Evolutionary conservation across 495 filamentous ascomycete species (phyloP), one percentile per base, ranked within the genome.

Genomic region (Penicillium antarcticum): DNA sequence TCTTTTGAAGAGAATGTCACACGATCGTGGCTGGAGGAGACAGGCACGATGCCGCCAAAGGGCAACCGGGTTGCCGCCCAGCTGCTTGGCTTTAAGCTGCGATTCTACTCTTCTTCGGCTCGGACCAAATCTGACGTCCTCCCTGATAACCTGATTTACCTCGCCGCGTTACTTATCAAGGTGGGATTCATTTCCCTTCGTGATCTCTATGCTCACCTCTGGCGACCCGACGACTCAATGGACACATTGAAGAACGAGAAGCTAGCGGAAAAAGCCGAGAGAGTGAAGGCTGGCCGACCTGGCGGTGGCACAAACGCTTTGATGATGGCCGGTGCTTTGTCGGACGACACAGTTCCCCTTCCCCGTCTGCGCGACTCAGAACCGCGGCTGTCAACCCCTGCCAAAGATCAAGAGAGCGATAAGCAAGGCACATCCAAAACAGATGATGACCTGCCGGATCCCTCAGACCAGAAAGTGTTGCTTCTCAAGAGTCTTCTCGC

Each of bases 111-210:
- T 6, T 82, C 83, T 14, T 74, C 81, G 7, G 89, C 88, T 29
- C 81, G 89, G 31, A 76, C 81, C 36, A 70, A 79, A 12, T 78
- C 80, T 5, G 91, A 95, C 56, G 70, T 79, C 10, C 73, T 97
- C 5, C 92, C 95, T 0, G 85, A 91, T 38, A 97, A 97, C 59
- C 79, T 99, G 11, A 88, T 97, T 40, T 92, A 91, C 52, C 82
- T 97, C 6, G 84, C 90, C 1, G 90, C 95, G 0, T 74, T 97
- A 21, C 80, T 99, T 34, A 96, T 99, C 70, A 97, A 97, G 68
- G 87, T 95, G 42, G 95, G 95, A 18, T 97, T 99, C 66, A 91
- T 99, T 51, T 96, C 92, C n/a, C 75, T 99, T 3, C 81, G 83
- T 34, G 94, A 97, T 60, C 74, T 99, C 17, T 97, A 96, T 66